Evolutionary conservation across 495 filamentous ascomycete species (phyloP), one percentile per base, ranked within the genome.

Genomic region (Chlorociboria aeruginascens): DNA sequence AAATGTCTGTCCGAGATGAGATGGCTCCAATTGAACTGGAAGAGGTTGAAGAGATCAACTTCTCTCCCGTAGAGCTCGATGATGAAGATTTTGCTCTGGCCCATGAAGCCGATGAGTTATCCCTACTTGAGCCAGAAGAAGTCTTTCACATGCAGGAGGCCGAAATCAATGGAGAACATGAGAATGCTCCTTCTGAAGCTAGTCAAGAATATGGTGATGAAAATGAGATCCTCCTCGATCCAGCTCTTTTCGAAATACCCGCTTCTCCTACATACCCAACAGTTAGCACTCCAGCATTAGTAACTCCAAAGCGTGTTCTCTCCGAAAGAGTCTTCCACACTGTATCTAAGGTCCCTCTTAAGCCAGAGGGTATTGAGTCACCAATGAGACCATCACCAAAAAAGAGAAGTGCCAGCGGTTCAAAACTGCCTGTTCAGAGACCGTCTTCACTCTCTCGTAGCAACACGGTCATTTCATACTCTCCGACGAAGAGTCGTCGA

Each of bases 311-410:
- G 43, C 63, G 37, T 55, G 57, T 25, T 54, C 45, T 56, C 1
- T 29, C 48, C 1, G 46, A 59, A 35, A 47, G 63, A 28, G 72
- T 76, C 11, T 70, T 82, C 47, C 78, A 85, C 57, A 89, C 84
- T 0, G 75, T 84, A 0, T 81, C 78, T 11, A 89, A 87, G 65
- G 81, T 89, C 0, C 83, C 85, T 4, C 64, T 89, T 25, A 85
- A 83, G 61, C 69, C 77, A 0, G 80, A 78, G 37, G 82, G 79
- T 12, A 71, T 83, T 0, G 69, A 76, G 46, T 62, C 38, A 49
- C 57, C 53, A 4, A 51, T 56, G 46, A 30, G 48, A 25, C 50
- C 47, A n/a, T 51, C 53, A 16, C 48, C 56, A n/a, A 38, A 45
- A 32, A 59, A 59, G 45, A 49, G 53, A 8, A 56, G 52, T 43